A percentile compares a stretch with the other conserved stretches of the same genome.
Conservation (phyloP, 345 rosid species). For the Ceriops decandra region DNA sequence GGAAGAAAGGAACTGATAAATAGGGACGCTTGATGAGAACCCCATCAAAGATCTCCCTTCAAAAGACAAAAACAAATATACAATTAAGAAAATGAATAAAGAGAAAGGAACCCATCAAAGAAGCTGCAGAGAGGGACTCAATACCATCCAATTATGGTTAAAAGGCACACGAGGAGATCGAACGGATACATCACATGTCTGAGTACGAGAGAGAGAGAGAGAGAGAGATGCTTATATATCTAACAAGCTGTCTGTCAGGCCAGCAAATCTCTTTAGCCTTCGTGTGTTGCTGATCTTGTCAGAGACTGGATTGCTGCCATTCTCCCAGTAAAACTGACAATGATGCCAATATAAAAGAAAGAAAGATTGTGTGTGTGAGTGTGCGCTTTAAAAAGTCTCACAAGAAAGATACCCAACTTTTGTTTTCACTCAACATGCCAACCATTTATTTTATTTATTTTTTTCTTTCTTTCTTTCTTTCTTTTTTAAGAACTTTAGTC, state of each 20-base stretch:
- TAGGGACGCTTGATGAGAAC: background rate
- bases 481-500: background rate
- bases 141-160: slow-evolving; percentile 30
- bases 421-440: background rate
- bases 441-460: background rate
- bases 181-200: background rate
- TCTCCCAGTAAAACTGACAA: slow-evolving; percentile 13
- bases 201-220: background rate
- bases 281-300: slow-evolving; percentile 25
- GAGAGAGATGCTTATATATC: background rate
- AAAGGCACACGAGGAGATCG: slow-evolving; percentile 19
- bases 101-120: slow-evolving; percentile 17
- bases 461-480: background rate
- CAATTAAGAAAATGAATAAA: background rate
- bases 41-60: slow-evolving; percentile 14
- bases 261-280: slow-evolving; percentile 21
- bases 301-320: slow-evolving; percentile 13
- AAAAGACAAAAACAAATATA: slow-evolving; percentile 1
- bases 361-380: background rate
- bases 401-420: slow-evolving; percentile 15
- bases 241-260: slow-evolving; percentile 7
- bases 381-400: slow-evolving; percentile 9
- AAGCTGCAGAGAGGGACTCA: slow-evolving; percentile 30
- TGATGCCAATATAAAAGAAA: slow-evolving; percentile 18
- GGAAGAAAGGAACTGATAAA: background rate